Percentiles rank a stretch among this genome's conserved stretches.
Evolutionary conservation across 495 filamentous ascomycete genomes (phyloP).

Genomic region (Niebla homalea): DNA sequence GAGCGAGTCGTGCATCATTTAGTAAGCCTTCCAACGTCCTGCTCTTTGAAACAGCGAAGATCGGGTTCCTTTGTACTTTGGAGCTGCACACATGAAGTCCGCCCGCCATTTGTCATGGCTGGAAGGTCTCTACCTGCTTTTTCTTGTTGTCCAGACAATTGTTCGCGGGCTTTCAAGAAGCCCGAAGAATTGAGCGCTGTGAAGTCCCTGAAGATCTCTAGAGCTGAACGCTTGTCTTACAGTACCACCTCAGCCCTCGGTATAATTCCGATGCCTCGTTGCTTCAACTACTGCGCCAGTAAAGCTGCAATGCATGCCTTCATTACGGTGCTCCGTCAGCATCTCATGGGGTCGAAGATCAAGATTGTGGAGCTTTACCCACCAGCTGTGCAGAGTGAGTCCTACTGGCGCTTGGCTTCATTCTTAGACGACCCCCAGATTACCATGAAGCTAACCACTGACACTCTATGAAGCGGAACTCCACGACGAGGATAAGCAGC

Average conservation of each 20-base stretch:
- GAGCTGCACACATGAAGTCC: too few species aligned
- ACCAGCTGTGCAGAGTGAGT: conserved; percentile 50
- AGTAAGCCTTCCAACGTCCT: conserved; percentile 14
- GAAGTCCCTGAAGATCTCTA: not conserved
- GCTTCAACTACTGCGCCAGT: conserved; percentile 31
- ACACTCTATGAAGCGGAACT: conserved; percentile 20
- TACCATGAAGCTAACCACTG: not conserved
- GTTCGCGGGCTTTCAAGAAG: not conserved
- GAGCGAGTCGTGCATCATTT: conserved; percentile 23
- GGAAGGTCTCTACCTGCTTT: not conserved
- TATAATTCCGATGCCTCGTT: conserved; percentile 26
- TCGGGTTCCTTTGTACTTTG: too few species aligned
- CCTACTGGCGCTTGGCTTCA: not conserved
- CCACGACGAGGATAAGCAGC: conserved; percentile 28
- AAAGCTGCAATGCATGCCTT: conserved; percentile 36
- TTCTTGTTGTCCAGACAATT: not conserved
- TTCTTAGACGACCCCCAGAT: not conserved
- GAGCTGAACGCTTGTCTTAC: not conserved
- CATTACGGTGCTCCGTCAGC: conserved; percentile 43
- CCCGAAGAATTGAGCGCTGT: not conserved
- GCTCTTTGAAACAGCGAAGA: too few species aligned
- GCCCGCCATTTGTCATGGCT: too few species aligned
- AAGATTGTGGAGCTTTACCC: conserved; percentile 55
- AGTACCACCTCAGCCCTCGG: conserved; percentile 33
- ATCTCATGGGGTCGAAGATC: conserved; percentile 38